These are phyloP conservation scores for Claviceps purpurea DNA, from an alignment of 2,329 filamentous ascomycete genomes.

Conservation along the genomic window DNA sequence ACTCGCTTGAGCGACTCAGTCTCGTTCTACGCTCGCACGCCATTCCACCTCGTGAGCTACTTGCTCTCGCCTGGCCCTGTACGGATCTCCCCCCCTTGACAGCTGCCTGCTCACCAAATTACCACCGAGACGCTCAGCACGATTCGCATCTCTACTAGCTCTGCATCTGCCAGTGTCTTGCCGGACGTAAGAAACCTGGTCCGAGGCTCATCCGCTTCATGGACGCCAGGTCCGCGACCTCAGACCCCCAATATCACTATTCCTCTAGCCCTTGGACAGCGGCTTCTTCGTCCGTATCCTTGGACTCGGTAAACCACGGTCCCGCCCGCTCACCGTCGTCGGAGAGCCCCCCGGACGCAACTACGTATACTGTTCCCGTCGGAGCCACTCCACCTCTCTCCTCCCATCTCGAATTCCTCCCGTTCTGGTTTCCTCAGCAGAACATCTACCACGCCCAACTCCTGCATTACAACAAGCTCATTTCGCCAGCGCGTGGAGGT, in stretches of 20 bases:
- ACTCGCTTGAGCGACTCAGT: not conserved
- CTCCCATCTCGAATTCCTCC: conserved; percentile 38
- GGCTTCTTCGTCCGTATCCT: conserved; percentile 14
- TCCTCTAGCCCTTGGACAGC: conserved; percentile 19
- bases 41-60: not conserved
- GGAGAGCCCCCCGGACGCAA: conserved; percentile 19
- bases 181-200: not conserved
- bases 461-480: conserved; percentile 51
- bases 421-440: conserved; percentile 46
- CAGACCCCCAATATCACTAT: conserved; percentile 26
- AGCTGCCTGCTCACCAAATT: not conserved
- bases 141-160: not conserved
- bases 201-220: conserved; percentile 19
- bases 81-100: not conserved
- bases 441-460: conserved; percentile 49
- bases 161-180: not conserved
- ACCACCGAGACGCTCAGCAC: not conserved
- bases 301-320: conserved; percentile 12
- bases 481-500: conserved; percentile 42
- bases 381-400: conserved; percentile 21
- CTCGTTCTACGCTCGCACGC: not conserved
- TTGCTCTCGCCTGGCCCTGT: not conserved
- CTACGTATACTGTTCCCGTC: conserved; percentile 9
- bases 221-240: conserved; percentile 24
- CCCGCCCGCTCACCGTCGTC: conserved; percentile 12